Evolutionary conservation across 129 eudicot species (phyloP), one percentile per base, ranked within the genome.

Genomic region (Mikania micrantha): DNA sequence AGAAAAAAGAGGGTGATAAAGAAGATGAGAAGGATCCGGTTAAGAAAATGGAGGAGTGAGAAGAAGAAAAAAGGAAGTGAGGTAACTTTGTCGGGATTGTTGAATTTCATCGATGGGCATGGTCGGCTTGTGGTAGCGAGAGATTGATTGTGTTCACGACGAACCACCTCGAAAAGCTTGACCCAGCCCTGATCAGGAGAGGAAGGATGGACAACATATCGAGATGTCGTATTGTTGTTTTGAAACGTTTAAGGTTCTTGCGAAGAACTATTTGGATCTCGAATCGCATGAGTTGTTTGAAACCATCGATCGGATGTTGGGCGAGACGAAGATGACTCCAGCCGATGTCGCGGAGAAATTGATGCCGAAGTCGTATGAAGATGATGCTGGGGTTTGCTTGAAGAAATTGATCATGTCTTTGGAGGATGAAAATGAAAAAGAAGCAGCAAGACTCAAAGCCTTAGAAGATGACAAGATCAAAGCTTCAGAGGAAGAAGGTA

Each of bases 91-190:
- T 81, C 90, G 0, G 86, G 86, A 58, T 72, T 85, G 13, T 3
- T 85, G 16, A 85, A 85, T 50, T 85, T 85, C 25, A 81, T 85
- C 12, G 83, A 85, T 24, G 91, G 87, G 44, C 44, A n/a, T 85
- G 91, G 91, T 81, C 86, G 4, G 86, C 86, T 44, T 81, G 86
- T 68, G 91, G 85, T 4, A 80, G 87, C 3, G 88, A 85, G 67
- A 82, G 87, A 32, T 9, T 85, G 11, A 82, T 85, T 40, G 80
- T 85, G 10, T 85, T 85, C 60, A 85, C 91, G 0, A 85, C 91
- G 6, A 85, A 85, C 31, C 73, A 73, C 28, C 69, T 82, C 0
- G 82, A 85, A 66, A 85, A 66, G 48, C 78, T 72, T 41, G 82
- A 78, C 22, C 82, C 74, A 9, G 78, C 82, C 27, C 60, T 78